Base-by-base conservation (phyloP, 2,329 filamentous ascomycete genomes). In the Aspergillus pseudoviridinutans region DNA sequence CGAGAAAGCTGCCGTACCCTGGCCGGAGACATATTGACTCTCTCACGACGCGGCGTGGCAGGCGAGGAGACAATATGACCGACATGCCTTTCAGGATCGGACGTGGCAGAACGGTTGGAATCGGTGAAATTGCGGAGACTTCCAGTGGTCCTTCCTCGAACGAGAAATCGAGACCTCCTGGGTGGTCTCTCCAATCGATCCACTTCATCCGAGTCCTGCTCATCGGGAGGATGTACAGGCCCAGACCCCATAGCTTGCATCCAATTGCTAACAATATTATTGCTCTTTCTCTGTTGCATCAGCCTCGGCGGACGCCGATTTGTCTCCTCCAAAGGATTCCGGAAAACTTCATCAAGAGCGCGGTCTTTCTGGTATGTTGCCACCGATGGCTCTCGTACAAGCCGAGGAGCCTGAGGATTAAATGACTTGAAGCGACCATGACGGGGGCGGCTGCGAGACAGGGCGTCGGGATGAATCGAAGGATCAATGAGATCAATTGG, bases 291-390 rank as follows among this genome's bases (percentile, higher is more conserved):
- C 63, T 90, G 87, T 28, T 84, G 80, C 52, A 83, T 81, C 51
- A 82, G 80, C 44, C 60, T 62, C 50, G 84, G 82, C 1, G 82
- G 86, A 20, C 83, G 81, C 54, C 87, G 75, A 2, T 85, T 80
- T 7, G 82, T 82, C 51, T 84, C 79, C 58, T 88, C 87, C 49
- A 89, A 91, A 0, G 86, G 85, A 20, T 84, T 80, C 59, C 91
- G 84, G 71, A 97, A 97, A 0, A 97, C 91, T 69, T 97, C 92
- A 63, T 96, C 93, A 24, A 97, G 78, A 7, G 91, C 92, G 54
- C 87, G 87, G 65, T 97, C 92, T 68, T 97, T 96, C 66, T 93
- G 90, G 66, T 89, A 93, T 1, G 92, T 94, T 38, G 89, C 87
- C 53, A 96, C 86, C 0, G 92, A 97, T 58, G 92, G 92, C 70